Evolutionary conservation across 306 rosid species (phyloP).

Genomic region (Arachis hypogaea): DNA sequence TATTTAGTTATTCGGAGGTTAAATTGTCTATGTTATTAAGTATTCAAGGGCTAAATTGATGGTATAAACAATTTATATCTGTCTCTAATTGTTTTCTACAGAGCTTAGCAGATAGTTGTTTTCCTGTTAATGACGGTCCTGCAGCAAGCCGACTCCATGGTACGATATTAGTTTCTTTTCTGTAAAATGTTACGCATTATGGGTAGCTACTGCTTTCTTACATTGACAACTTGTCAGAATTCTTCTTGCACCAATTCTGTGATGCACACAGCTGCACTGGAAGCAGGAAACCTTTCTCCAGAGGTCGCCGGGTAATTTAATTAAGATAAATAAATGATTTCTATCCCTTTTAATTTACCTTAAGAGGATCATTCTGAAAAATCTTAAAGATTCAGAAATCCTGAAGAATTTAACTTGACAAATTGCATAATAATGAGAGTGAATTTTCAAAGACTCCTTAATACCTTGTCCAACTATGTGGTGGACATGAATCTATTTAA

Average conservation of each 20-base stretch:
- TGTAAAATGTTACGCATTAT: conserved; percentile 17
- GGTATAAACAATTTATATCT: too few species aligned
- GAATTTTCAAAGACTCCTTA: neutral
- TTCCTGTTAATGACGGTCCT: conserved; percentile 66
- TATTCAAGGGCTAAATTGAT: too few species aligned
- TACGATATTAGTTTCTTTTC: conserved; percentile 40
- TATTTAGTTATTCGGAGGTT: too few species aligned
- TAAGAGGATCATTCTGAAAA: neutral
- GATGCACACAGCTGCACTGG: conserved; percentile 72
- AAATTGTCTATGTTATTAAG: too few species aligned
- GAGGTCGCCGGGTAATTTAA: conserved; percentile 65
- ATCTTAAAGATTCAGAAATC: conserved; percentile 4
- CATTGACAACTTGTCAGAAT: conserved; percentile 50
- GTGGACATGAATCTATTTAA: neutral
- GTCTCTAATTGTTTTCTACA: conserved; percentile 18
- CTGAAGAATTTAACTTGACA: conserved; percentile 5
- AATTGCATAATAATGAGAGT: conserved; percentile 1
- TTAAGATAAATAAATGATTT: too few species aligned
- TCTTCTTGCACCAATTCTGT: conserved; percentile 81
- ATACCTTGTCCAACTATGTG: conserved; percentile 19
- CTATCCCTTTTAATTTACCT: neutral
- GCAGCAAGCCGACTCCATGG: conserved; percentile 74
- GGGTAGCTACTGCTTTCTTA: conserved; percentile 31
- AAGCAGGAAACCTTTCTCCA: conserved; percentile 68
- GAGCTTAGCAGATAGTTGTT: conserved; percentile 76